Evolutionary conservation across 352 stramenopile species (phyloP), one percentile per base, ranked within the genome.

Genomic region (Peronospora belbahrii): DNA sequence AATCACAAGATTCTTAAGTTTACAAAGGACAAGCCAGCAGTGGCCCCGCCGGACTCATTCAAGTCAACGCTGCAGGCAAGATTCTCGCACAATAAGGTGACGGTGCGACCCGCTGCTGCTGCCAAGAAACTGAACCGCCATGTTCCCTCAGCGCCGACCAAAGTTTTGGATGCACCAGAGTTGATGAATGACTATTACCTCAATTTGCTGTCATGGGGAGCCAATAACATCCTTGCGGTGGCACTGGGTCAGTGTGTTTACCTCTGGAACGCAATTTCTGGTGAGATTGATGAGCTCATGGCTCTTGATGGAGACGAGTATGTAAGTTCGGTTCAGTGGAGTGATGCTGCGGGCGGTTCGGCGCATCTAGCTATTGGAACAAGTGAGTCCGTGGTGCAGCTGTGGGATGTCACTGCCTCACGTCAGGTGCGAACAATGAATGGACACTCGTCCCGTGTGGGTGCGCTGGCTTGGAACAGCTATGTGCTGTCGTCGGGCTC

Each of bases 131-230:
- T 87, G 25, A 97, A 89, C 36, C 84, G 97, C 19, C 90, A 98
- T 40, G 97, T 99, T 46, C 94, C 97, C 7, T 98, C 94, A 10
- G 92, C 95, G 9, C 96, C 96, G 9, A 90, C 89, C 49, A 94
- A 97, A 35, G 48, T 99, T 38, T 67, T 99, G 30, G 96, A 99
- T 70, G 96, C 96, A 20, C 97, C 97, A 0, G 95, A 98, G 60
- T 68, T 99, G 19, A 85, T 97, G 54, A 97, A 99, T 67, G 96
- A 99, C 65, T 99, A 99, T 77, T 98, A 99, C 65, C 73, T 99
- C 18, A 99, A 99, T 62, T 78, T 99, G 34, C 65, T 99, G 6
- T 97, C 93, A 31, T 99, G 97, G 97, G 92, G 94, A 42, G 64
- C 81, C 34, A 97, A 89, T 62, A 98, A 99, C 65, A 64, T 98